Conservation (phyloP, 805 yeast genomes). For the Yarrowia porcina region DNA sequence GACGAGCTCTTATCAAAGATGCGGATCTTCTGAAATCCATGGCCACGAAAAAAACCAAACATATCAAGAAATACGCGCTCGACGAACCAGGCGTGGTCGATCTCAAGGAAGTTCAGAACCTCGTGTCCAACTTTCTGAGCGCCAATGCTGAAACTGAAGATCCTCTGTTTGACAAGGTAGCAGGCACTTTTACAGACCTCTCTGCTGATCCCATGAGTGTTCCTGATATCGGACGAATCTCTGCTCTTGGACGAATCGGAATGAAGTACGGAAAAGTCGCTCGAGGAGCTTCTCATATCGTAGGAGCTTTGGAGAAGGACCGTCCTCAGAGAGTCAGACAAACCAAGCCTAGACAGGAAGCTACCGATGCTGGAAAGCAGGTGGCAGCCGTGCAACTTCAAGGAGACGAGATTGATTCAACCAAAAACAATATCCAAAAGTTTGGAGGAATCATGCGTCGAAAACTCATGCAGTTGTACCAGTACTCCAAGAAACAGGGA, state of each 20-base stretch:
- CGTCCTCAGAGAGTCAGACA: not conserved
- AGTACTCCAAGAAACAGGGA: not conserved
- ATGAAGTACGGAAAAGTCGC: not conserved
- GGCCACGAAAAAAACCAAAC: constrained; percentile 4
- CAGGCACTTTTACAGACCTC: not conserved
- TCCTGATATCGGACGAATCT: not conserved
- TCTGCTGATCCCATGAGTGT: not conserved
- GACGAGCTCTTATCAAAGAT: constrained; percentile 16
- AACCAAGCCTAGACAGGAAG: not conserved
- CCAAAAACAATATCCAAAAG: not conserved
- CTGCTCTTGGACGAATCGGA: not conserved
- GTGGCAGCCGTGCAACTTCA: not conserved
- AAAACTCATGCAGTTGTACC: not conserved
- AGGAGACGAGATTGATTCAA: not conserved
- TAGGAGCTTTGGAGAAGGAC: constrained; percentile 13
- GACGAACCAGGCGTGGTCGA: not conserved
- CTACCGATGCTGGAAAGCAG: not conserved
- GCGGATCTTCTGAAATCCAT: not conserved
- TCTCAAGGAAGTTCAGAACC: not conserved
- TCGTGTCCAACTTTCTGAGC: not conserved
- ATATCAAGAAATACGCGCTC: constrained; percentile 2
- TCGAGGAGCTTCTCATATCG: constrained; percentile 4
- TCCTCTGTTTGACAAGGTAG: not conserved
- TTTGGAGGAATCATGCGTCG: not conserved
- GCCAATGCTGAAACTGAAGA: not conserved